A percentile compares a stretch with the other conserved stretches of the same genome.
These are phyloP conservation scores for Penicillium goetzii DNA, from an alignment of 495 filamentous ascomycete genomes.

Conservation along the genomic window DNA sequence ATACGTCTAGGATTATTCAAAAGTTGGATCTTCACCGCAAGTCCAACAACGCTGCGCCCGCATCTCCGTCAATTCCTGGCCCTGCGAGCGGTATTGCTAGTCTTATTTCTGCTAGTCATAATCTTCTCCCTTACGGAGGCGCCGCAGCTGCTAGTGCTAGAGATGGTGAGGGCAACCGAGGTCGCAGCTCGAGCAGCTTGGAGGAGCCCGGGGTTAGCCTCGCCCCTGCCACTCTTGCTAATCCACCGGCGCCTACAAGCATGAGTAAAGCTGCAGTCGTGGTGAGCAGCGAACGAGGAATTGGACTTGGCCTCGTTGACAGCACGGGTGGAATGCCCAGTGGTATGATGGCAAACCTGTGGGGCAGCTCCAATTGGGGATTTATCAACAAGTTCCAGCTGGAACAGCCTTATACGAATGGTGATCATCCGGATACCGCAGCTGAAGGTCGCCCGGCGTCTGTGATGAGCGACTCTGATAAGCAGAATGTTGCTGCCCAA, in stretches of 20 bases:
- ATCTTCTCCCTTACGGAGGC: conserved; percentile 64
- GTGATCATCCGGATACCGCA: conserved; percentile 39
- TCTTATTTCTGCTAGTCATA: conserved; percentile 84
- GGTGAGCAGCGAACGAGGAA: conserved; percentile 73
- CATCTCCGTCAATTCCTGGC: conserved; percentile 41
- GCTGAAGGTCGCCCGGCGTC: conserved; percentile 29
- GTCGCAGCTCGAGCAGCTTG: conserved; percentile 37
- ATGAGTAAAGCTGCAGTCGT: conserved; percentile 86
- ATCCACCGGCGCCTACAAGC: conserved; percentile 82
- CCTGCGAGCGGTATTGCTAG: conserved; percentile 77
- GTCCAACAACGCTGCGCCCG: conserved; percentile 55
- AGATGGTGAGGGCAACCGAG: conserved; percentile 38
- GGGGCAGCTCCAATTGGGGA: conserved; percentile 86
- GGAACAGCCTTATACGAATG: conserved; percentile 53
- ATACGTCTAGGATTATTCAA: conserved; percentile 85
- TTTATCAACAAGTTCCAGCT: conserved; percentile 68
- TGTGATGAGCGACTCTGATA: conserved; percentile 37
- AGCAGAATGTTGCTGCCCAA: conserved; percentile 27
- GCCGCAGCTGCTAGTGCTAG: conserved; percentile 36
- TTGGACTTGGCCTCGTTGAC: conserved; percentile 61
- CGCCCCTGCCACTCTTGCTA: conserved; percentile 81
- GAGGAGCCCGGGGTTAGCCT: conserved; percentile 64
- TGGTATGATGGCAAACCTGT: conserved; percentile 87
- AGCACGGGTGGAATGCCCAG: conserved; percentile 72
- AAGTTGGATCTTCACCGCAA: conserved; percentile 91